phyloP scores from a whole-genome alignment of 1,284 basidiomycete genomes.

The Malassezia vespertilionis region DNA sequence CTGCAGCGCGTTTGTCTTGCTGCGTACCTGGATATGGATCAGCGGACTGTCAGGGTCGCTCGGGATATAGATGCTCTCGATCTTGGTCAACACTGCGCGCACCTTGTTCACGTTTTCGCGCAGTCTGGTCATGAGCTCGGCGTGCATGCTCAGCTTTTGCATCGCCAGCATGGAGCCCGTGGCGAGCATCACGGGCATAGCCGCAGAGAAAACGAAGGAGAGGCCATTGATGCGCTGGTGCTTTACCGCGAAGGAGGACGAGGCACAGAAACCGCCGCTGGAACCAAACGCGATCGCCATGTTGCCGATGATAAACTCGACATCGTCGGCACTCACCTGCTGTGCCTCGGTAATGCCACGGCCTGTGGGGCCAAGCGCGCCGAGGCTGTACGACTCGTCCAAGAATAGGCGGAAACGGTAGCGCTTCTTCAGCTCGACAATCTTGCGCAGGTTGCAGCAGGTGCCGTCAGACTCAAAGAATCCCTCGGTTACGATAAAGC shows the following conservation, averaged over 20 bases:
- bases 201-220: constrained; percentile 89
- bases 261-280: constrained; percentile 89
- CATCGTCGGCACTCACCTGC: constrained; percentile 53
- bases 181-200: constrained; percentile 78
- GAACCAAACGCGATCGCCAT: constrained; percentile 74
- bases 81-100: constrained; percentile 63
- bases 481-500: constrained; percentile 94
- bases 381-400: constrained; percentile 88
- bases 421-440: constrained; percentile 86
- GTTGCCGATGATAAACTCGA: constrained; percentile 61
- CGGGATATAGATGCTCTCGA: constrained; percentile 67
- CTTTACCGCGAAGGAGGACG: constrained; percentile 67
- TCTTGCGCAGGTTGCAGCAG: constrained; percentile 77
- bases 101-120: constrained; percentile 70
- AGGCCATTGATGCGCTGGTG: constrained; percentile 96
- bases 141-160: constrained; percentile 56
- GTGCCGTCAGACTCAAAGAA: constrained; percentile 90
- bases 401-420: constrained; percentile 92
- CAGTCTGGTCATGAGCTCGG: constrained; percentile 62
- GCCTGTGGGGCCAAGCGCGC: constrained; percentile 80
- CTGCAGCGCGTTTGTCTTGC: too few species aligned
- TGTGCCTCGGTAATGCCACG: constrained; percentile 88
- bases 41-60: constrained; percentile 74
- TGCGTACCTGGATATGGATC: constrained; percentile 67
- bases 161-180: constrained; percentile 77